Evolutionary conservation across 164 flowering plant species (phyloP).

Genomic region (Macadamia integrifolia): DNA sequence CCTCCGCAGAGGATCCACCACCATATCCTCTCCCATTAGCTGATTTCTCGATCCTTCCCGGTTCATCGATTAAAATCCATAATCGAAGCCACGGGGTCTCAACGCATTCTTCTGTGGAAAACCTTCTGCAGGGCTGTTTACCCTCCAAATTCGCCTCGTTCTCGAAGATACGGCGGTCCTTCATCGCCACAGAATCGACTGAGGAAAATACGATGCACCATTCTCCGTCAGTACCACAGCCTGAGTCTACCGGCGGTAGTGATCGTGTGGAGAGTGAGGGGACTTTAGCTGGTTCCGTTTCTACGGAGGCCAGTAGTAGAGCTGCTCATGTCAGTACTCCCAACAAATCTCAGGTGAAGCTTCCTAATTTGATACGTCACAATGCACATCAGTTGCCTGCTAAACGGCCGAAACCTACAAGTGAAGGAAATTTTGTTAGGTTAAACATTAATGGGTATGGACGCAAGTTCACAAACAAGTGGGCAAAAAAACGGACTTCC

Average conservation of each 20-base stretch:
- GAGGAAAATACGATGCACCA: slow-evolving; percentile 14
- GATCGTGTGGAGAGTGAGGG: slow-evolving; percentile 5
- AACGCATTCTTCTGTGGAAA: slow-evolving; percentile 15
- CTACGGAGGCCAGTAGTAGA: slow-evolving; percentile 3
- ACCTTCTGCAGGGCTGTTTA: slow-evolving; percentile 40
- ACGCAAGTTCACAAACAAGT: slow-evolving; percentile 40
- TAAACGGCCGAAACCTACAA: slow-evolving; percentile 35
- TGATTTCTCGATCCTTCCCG: slow-evolving; percentile 8
- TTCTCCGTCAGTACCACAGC: slow-evolving; percentile 5
- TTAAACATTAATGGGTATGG: slow-evolving; percentile 65
- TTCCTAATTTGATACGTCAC: slow-evolving; percentile 49
- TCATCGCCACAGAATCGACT: slow-evolving; percentile 25
- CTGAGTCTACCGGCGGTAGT: slow-evolving; percentile 1
- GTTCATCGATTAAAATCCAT: slow-evolving; percentile 37
- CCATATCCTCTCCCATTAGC: slow-evolving; percentile 10
- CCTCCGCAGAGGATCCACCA: slow-evolving; percentile 3
- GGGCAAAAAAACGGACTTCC: slow-evolving; percentile 12
- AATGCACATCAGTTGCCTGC: slow-evolving; percentile 15
- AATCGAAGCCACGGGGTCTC: slow-evolving; percentile 9
- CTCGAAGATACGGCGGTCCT: slow-evolving; percentile 29
- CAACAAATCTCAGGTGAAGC: slow-evolving; percentile 21
- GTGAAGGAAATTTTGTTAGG: slow-evolving; percentile 87
- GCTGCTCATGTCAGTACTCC: slow-evolving; percentile 8
- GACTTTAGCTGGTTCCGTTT: slow-evolving; percentile 1
- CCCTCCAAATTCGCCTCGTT: slow-evolving; percentile 41